Base-by-base conservation (phyloP, 2,329 filamentous ascomycete species). In the Colletotrichum melonis region DNA sequence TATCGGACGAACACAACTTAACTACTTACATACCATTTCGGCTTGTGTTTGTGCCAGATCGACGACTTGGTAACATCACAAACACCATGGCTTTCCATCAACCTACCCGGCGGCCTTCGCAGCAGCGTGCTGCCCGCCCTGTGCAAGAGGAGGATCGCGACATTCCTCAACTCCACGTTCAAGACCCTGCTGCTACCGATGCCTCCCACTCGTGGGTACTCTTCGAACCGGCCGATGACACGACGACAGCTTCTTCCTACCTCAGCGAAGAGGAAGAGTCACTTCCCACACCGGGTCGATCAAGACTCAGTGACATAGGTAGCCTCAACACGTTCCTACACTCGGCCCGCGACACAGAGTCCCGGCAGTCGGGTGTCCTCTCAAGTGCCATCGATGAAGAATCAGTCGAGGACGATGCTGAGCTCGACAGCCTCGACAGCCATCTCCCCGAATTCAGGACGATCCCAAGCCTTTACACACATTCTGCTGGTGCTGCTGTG, bases 171-270 rank as follows among this genome's bases (percentile, higher is more conserved):
- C 55, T 68, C 38, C 74, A 71, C 22, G 26, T 46, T 38, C 77
- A 74, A 58, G 72, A 72, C 35, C 62, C 49, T 5, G 63, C 57
- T 24, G 58, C 62, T 11, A 63, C 80, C 81, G 71, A 79, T 78
- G 93, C 95, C 76, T 93, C 94, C 14, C 93, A 97, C 82, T 96
- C 97, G 89, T 99, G 97, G 97, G 93, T 98, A 67, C 91, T 99
- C 76, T 99, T 99, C 86, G 94, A 95, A 8, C 94, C 94, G 1
- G 88, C 88, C 72, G 86, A 88, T 72, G 85, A 87, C 42, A 84
- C 84, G 59, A 89, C 88, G 4, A 92, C 93, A 24, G 88, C 88
- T 12, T 91, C 91, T 11, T 91, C 91, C 5, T 92, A 93, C 74
- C 88, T 92, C 65, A 94, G 92, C 57, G 91, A 94, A 49, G 91